phyloP scores from a whole-genome alignment of 164 flowering plant genomes.

The Berberis vulgaris region DNA sequence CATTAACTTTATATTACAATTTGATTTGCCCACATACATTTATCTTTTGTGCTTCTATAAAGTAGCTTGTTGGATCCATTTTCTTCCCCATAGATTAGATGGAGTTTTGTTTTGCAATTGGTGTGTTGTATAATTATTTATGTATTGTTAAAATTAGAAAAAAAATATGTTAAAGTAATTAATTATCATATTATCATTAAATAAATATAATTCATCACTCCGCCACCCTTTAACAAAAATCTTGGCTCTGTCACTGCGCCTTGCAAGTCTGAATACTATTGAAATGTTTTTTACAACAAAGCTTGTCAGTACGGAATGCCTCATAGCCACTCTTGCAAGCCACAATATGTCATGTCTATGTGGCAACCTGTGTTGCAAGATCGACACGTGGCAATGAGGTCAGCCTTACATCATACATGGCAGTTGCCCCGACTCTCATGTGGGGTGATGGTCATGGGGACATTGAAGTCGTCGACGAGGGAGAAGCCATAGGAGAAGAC shows the following conservation, averaged over 20 bases:
- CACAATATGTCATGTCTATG: constrained; percentile 36
- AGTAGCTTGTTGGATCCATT: too few relatives aligned
- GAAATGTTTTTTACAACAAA: constrained; percentile 70
- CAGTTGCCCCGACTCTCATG: constrained; percentile 81
- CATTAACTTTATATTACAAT: too few relatives aligned
- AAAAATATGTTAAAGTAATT: too few relatives aligned
- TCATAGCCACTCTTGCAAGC: constrained; percentile 88
- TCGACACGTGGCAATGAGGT: constrained; percentile 64
- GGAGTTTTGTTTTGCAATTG: too few relatives aligned
- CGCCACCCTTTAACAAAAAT: too few relatives aligned
- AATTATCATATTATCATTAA: too few relatives aligned
- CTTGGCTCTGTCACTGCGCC: constrained; percentile 6
- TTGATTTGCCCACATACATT: too few relatives aligned
- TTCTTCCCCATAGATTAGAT: too few relatives aligned
- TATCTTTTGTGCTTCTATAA: too few relatives aligned
- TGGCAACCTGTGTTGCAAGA: constrained; percentile 23
- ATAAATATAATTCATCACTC: too few relatives aligned
- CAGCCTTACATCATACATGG: constrained; percentile 69
- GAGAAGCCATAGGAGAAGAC: constrained; percentile 68
- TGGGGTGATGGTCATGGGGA: constrained; percentile 80
- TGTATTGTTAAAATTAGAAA: too few relatives aligned
- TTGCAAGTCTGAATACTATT: constrained; percentile 68
- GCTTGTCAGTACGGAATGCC: constrained; percentile 65
- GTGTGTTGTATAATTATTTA: too few relatives aligned
- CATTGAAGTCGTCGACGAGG: constrained; percentile 87